Evolutionary conservation across 495 filamentous ascomycete genomes (phyloP), one percentile per base, ranked within the genome.

Genomic region (Talaromyces stipitatus): DNA sequence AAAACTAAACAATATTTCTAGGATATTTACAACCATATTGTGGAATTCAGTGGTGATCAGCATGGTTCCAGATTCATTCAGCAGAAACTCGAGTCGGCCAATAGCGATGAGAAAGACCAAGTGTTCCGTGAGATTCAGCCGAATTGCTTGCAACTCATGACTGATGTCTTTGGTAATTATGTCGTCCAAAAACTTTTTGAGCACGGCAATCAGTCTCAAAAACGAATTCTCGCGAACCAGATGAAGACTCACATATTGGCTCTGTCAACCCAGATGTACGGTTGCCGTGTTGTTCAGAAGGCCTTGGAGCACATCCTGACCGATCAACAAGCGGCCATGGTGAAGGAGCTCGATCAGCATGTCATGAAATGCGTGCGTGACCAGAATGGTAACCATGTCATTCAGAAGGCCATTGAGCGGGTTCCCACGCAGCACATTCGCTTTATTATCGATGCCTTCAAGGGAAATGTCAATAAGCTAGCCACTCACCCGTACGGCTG

Each of bases 111-210:
- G 66, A 97, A 96, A 66, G 90, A 95, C n/a, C 85, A 87, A 47
- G 85, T 97, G 2, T 98, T 96, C 74, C 77, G 77, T 0, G 95
- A 97, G 66, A 88, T 98, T 33, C 78, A 84, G 61, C 81, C 85
- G 0, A 92, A 97, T 63, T 82, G 85, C 8, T 62, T 96, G 33
- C 91, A 92, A 66, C 74, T 97, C 41, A 97, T 96, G 91, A 92
- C 87, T 10, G 95, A 97, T 66, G 86, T 97, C 12, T 97, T 96
- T 66, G 94, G 94, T 16, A 98, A 98, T 70, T 98, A 97, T 65
- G 94, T 98, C 32, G 94, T 97, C 22, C 94, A 98, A 64, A 97
- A 97, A 67, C 84, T 97, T 60, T 97, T 97, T 61, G 92, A 97
- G 71, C 91, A 97, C 64, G 95, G 95, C 28, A 95, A 91, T 60